Conservation (phyloP, 2,329 filamentous ascomycete species). For the Ophiocordyceps australis region DNA sequence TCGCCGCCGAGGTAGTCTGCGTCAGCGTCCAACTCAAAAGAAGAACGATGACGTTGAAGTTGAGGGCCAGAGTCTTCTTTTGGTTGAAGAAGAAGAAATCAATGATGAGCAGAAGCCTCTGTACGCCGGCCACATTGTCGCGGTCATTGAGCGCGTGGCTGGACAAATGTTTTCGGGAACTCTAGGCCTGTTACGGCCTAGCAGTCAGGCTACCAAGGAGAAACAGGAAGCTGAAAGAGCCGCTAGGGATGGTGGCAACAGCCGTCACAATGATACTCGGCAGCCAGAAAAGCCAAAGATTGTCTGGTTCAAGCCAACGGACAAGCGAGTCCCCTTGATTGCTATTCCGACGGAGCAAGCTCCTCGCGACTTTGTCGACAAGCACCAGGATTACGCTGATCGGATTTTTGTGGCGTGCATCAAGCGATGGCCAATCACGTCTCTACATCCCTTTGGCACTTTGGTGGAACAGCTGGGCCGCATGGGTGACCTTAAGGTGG, state of each 20-base stretch:
- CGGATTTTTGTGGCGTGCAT: conserved; percentile 98
- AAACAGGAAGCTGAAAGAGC: conserved; percentile 96
- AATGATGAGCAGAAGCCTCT: conserved; percentile 96
- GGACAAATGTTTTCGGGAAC: conserved; percentile 99
- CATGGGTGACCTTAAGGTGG: conserved; percentile 94
- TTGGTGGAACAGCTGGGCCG: conserved; percentile 91
- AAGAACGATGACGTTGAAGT: conserved; percentile 99
- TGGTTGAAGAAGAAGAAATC: conserved; percentile 97
- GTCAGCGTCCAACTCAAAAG: conserved; percentile 95
- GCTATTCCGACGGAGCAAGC: conserved; percentile 97
- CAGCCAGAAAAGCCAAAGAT: conserved; percentile 95
- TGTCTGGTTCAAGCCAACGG: conserved; percentile 99
- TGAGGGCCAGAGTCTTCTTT: conserved; percentile 86
- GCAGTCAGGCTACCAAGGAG: conserved; percentile 97
- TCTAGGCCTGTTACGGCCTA: conserved; percentile 80
- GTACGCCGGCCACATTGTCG: conserved; percentile 92
- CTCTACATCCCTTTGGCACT: conserved; percentile 95
- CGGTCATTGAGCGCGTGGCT: conserved; percentile 89
- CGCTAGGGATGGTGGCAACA: conserved; percentile 62
- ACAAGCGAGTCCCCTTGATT: conserved; percentile 95
- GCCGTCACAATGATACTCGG: conserved; percentile 59
- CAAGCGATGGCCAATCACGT: conserved; percentile 98
- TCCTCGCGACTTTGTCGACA: conserved; percentile 93
- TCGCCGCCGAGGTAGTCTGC: conserved; percentile 80
- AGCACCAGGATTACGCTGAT: conserved; percentile 93